Conservation (phyloP, 148 eudicot genomes). For the Rhododendron molle region DNA sequence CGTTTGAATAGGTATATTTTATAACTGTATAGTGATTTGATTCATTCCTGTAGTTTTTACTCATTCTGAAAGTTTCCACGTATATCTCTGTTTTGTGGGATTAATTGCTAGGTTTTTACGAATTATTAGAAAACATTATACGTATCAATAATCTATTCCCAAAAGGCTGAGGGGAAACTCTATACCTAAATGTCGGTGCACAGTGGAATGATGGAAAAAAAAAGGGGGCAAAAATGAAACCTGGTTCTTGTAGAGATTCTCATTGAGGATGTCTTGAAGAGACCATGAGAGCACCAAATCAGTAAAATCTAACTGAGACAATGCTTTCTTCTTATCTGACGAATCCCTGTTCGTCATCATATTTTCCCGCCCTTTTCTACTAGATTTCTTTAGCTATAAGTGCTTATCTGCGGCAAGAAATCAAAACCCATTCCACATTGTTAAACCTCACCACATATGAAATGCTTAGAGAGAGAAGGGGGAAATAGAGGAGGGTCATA, state of each 20-base stretch:
- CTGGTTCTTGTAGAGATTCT: conserved; percentile 34
- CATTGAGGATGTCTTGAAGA: conserved; percentile 51
- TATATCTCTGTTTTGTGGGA: no score
- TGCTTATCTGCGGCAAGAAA: background rate
- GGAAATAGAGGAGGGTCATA: background rate
- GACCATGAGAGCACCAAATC: conserved; percentile 58
- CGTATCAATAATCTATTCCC: background rate
- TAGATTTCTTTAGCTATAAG: background rate
- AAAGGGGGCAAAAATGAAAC: conserved; percentile 21
- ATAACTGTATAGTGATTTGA: no score
- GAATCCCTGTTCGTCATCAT: conserved; percentile 2
- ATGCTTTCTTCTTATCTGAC: background rate
- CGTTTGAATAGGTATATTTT: no score
- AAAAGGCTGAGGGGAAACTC: background rate
- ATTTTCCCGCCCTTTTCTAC: background rate
- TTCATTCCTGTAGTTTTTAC: no score
- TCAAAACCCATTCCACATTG: background rate
- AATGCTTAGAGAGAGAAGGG: background rate
- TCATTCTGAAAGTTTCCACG: no score
- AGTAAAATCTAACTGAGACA: conserved; percentile 14
- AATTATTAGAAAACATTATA: background rate
- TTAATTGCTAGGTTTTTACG: no score
- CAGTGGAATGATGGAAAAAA: background rate
- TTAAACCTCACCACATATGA: background rate
- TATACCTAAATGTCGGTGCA: background rate